phyloP scores from a whole-genome alignment of 83 land plant species.

The Diphasiastrum complanatum region DNA sequence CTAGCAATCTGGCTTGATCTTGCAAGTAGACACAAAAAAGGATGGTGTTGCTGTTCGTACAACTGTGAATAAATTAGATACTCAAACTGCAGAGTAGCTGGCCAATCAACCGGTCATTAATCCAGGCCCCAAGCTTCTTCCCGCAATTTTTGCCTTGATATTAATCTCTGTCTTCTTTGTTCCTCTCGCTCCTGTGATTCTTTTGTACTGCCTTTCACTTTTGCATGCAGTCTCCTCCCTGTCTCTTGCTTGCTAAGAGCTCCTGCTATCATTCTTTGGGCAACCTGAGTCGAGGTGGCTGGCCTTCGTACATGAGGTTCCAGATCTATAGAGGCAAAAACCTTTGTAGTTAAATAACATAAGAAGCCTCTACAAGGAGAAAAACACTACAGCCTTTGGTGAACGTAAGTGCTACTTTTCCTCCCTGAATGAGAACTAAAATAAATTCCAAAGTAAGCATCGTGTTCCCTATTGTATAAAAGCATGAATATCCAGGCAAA shows the following conservation, averaged over 20 bases:
- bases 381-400: not conserved
- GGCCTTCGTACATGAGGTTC: conserved; percentile 36
- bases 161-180: conserved; percentile 30
- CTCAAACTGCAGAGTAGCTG: too few species aligned
- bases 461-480: too few species aligned
- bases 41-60: too few species aligned
- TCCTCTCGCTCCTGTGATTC: conserved; percentile 22
- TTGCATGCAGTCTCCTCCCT: conserved; percentile 1
- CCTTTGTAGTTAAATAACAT: not conserved
- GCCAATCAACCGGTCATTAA: conserved; percentile 6
- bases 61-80: too few species aligned
- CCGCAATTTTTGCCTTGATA: conserved; percentile 28
- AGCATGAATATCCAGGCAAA: not conserved
- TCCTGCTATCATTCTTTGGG: conserved; percentile 41
- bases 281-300: conserved; percentile 32
- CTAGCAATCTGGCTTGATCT: too few species aligned
- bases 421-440: too few species aligned
- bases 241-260: conserved; percentile 31
- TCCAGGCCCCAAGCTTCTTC: conserved; percentile 42
- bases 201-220: conserved; percentile 15
- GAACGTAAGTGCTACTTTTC: conserved; percentile 9
- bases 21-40: too few species aligned
- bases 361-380: not conserved
- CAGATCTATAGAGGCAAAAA: conserved; percentile 24
- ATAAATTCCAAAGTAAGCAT: too few species aligned